Base-by-base conservation (phyloP, 2,329 filamentous ascomycete genomes). In the Aureobasidium uvarum region DNA sequence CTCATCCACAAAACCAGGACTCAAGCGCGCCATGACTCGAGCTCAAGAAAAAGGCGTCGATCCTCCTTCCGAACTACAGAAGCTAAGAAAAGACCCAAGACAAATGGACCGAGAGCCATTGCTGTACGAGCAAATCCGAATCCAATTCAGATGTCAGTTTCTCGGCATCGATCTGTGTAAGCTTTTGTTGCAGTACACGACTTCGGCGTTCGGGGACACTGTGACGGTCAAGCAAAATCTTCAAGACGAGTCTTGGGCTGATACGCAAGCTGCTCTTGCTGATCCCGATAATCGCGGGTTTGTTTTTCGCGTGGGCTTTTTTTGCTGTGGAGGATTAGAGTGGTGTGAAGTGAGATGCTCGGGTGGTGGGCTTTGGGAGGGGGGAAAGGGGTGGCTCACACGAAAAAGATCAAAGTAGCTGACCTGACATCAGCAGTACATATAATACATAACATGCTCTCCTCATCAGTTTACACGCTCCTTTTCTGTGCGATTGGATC, bases 91-190 rank as follows among this genome's bases (percentile, higher is more conserved):
- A 11, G 52, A 56, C 14, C 52, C 52, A 43, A 8, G 52, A 14
- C 36, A 41, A 13, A 41, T 56, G 36, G 16, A 11, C 13, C 14
- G 28, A 20, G 52, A 56, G 52, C 23, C 52, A 31, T 28, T 43
- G 52, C 11, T 56, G 33, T 56, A 56, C 38, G 38, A 56, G 13
- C 52, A 56, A 23, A 56, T 56, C 28, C 52, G 52, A 5, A n/a
- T 28, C 7, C 52, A 56, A 23, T 56, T 56, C 3, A 16, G 36
- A 16, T 56, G 52, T 23, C 36, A 41, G 3, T 39, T 38, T 38
- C 36, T 56, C 2, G 36, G 52, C n/a, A 41, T 56, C 11, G 52
- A 56, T 10, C 36, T 56, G 36, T 23, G 38, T 23, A 56, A 56
- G 23, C 23, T 56, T 18, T 23, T 56, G 36, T 18, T 56, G 36